A percentile compares a stretch with the other conserved stretches of the same genome.
These are phyloP conservation scores for Trichophyton benhamiae DNA, from an alignment of 2,329 filamentous ascomycete genomes.

Conservation along the genomic window DNA sequence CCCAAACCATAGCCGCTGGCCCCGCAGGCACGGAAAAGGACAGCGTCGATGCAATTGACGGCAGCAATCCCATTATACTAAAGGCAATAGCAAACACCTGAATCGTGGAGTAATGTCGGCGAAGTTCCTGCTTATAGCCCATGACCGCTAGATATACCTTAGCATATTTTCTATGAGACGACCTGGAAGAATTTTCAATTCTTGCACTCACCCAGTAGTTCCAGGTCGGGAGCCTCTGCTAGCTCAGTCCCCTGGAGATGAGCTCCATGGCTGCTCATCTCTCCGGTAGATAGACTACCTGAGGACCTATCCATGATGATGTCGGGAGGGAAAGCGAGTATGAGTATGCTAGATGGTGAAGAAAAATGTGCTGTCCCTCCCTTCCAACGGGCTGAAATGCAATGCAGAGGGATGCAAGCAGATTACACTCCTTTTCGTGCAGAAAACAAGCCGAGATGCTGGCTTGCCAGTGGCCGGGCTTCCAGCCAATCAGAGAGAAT, in stretches of 20 bases:
- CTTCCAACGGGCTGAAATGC: background rate
- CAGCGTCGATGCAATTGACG: slow-evolving; percentile 49
- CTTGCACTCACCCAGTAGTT: background rate
- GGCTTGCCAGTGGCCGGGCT: background rate
- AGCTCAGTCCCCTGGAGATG: background rate
- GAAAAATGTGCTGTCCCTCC: background rate
- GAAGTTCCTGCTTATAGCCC: slow-evolving; percentile 49
- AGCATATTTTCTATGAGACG: background rate
- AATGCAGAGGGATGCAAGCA: too few species aligned
- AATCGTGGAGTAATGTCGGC: slow-evolving; percentile 49
- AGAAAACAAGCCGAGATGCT: background rate
- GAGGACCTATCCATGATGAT: background rate
- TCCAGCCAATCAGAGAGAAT: background rate
- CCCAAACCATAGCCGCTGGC: slow-evolving; percentile 51
- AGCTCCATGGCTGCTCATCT: background rate
- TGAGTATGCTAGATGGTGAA: too few species aligned
- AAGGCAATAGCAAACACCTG: slow-evolving; percentile 51
- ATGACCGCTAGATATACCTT: slow-evolving; percentile 19
- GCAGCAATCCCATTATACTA: slow-evolving; percentile 49
- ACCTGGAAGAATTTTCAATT: background rate
- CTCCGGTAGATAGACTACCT: background rate
- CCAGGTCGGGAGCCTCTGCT: background rate
- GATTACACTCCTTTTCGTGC: background rate
- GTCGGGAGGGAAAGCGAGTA: too few species aligned
- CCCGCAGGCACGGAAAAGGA: slow-evolving; percentile 48